Evolutionary conservation across 495 filamentous ascomycete genomes (phyloP).

Genomic region (Xylaria scruposa): DNA sequence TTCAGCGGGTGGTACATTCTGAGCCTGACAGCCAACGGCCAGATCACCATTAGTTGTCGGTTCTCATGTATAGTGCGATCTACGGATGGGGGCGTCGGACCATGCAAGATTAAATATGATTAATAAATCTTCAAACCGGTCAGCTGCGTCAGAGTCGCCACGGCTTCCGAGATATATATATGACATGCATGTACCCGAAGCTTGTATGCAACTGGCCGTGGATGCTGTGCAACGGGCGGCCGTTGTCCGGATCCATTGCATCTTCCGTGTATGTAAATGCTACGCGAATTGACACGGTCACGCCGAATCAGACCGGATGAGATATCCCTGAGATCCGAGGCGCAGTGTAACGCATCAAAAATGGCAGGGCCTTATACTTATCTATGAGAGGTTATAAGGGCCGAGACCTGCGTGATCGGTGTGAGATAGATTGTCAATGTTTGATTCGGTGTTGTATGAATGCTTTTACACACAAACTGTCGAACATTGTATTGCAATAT

Average conservation of each 20-base stretch:
- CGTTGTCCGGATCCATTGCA: background rate
- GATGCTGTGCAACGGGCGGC: background rate
- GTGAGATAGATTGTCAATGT: background rate
- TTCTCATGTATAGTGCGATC: constrained; percentile 3
- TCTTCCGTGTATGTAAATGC: background rate
- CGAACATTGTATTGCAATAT: background rate
- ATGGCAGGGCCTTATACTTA: background rate
- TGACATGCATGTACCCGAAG: constrained; percentile 8
- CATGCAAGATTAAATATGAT: background rate
- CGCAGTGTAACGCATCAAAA: constrained; percentile 13
- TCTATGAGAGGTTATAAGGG: background rate
- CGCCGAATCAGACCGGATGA: background rate
- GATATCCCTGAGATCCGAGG: background rate
- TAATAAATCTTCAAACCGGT: background rate
- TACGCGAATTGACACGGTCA: background rate
- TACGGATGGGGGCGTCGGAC: background rate
- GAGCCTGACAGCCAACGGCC: background rate
- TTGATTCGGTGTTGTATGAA: constrained; percentile 5
- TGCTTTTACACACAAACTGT: background rate
- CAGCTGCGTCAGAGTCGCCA: background rate
- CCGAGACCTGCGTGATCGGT: background rate
- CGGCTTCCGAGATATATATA: constrained; percentile 12
- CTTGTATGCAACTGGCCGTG: constrained; percentile 16
- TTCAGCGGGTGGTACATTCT: background rate
- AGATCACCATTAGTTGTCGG: background rate